phyloP scores from a whole-genome alignment of 2,329 filamentous ascomycete species.

The Dactylonectria estremocensis region DNA sequence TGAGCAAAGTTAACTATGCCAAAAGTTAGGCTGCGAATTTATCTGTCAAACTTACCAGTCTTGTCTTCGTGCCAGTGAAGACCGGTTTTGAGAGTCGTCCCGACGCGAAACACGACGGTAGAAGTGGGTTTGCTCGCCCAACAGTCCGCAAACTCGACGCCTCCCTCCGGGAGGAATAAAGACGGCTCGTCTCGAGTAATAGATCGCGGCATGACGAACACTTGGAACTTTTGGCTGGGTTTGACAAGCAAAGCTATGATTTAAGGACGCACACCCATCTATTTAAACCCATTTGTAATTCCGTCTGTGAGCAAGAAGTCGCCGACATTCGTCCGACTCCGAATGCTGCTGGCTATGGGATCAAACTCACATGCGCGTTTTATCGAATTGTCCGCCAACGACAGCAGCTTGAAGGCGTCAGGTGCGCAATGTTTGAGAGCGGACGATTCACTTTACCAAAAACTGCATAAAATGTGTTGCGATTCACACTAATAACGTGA shows the following conservation, averaged over 20 bases:
- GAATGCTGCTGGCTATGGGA: neutral
- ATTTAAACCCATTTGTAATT: neutral
- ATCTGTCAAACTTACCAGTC: slow-evolving; percentile 1
- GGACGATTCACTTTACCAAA: neutral
- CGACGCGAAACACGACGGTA: slow-evolving; percentile 17
- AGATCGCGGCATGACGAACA: slow-evolving; percentile 2
- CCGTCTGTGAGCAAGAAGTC: slow-evolving; percentile 18
- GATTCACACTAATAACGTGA: no score
- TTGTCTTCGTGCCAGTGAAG: slow-evolving; percentile 27
- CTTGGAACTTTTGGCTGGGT: neutral
- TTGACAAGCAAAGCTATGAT: neutral
- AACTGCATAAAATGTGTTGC: neutral
- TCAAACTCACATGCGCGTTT: neutral
- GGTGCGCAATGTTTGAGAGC: neutral
- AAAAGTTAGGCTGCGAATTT: neutral
- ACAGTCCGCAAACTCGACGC: slow-evolving; percentile 22
- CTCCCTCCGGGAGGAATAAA: slow-evolving; percentile 1
- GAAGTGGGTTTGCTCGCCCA: slow-evolving; percentile 13
- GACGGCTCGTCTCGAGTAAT: slow-evolving; percentile 23
- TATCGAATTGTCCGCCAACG: neutral
- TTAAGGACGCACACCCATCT: neutral
- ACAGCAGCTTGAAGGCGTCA: neutral
- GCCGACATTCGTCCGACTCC: slow-evolving; percentile 20
- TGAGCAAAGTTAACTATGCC: neutral
- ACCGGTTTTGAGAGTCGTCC: slow-evolving; percentile 4